Conservation (phyloP, 768 basidiomycete genomes). For the Boletus sensibilis region DNA sequence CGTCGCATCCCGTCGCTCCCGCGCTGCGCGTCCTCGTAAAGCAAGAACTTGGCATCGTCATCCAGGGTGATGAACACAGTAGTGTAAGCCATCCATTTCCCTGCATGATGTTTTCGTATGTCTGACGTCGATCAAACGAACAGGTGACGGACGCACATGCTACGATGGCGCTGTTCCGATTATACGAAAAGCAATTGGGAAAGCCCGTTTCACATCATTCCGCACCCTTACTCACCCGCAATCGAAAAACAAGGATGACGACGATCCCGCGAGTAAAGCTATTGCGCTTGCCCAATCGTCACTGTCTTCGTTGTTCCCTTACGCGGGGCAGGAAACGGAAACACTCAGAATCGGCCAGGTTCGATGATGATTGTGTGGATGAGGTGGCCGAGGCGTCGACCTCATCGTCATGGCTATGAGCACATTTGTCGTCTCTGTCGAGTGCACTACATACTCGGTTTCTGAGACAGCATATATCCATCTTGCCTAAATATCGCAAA, state of each 20-base stretch:
- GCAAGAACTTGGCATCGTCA: constrained; percentile 74
- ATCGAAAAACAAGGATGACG: not conserved
- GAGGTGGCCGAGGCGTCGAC: not conserved
- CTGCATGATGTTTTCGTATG: not conserved
- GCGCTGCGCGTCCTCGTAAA: constrained; percentile 78
- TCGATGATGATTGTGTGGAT: not conserved
- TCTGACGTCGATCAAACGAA: not conserved
- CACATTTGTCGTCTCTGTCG: not conserved
- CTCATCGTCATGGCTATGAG: not conserved
- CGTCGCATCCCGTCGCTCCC: constrained; percentile 59
- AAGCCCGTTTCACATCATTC: constrained; percentile 34
- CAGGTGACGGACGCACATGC: constrained; percentile 93
- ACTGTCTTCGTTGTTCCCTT: not conserved
- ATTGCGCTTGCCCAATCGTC: not conserved
- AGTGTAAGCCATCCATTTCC: constrained; percentile 54
- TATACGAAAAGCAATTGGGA: constrained; percentile 85
- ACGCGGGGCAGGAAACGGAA: constrained; percentile 15
- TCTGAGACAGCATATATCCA: not conserved
- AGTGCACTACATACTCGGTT: not conserved
- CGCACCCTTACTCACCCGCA: not conserved
- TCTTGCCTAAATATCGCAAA: not conserved
- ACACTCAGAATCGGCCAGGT: not conserved
- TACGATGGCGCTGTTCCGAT: constrained; percentile 89
- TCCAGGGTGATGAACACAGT: constrained; percentile 87
- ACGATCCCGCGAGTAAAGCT: not conserved